Conservation (phyloP, 2,329 filamentous ascomycete genomes). For the Knufia petricola region DNA sequence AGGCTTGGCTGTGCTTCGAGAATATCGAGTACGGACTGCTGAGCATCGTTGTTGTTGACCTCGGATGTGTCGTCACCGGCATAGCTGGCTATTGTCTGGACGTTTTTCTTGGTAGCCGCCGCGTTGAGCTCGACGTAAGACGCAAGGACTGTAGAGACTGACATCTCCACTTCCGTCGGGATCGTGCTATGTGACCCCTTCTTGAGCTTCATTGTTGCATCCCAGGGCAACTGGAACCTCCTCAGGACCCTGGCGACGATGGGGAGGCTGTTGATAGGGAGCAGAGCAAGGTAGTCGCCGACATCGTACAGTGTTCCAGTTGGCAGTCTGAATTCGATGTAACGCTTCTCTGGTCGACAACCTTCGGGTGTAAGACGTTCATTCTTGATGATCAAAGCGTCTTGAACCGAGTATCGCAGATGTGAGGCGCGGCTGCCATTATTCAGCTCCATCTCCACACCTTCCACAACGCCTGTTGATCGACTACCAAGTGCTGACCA, state of each 20-base stretch:
- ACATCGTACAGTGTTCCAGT: conserved; percentile 56
- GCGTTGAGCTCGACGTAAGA: conserved; percentile 65
- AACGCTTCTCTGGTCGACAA: conserved; percentile 48
- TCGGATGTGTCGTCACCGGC: conserved; percentile 10
- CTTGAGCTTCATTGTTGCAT: conserved; percentile 54
- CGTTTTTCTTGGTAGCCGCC: conserved; percentile 55
- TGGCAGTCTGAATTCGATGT: conserved; percentile 60
- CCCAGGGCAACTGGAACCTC: conserved; percentile 57
- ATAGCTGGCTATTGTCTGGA: conserved; percentile 13
- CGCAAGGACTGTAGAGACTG: conserved; percentile 54
- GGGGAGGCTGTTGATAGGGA: conserved; percentile 58
- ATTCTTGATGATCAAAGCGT: conserved; percentile 49
- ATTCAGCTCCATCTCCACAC: conserved; percentile 44
- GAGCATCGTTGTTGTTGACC: neutral
- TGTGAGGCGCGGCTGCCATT: conserved; percentile 45
- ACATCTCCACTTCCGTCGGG: conserved; percentile 48
- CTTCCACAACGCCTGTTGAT: conserved; percentile 22
- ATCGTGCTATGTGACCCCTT: conserved; percentile 44
- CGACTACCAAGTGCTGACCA: conserved; percentile 42
- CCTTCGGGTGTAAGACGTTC: conserved; percentile 42
- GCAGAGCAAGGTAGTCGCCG: conserved; percentile 66
- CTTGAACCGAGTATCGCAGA: conserved; percentile 54
- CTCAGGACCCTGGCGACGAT: conserved; percentile 55
- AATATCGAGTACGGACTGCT: conserved; percentile 49
- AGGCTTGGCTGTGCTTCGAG: conserved; percentile 54